phyloP scores from a whole-genome alignment of 805 yeast species.

The Cyberlindnera xishuangbannaensis region DNA sequence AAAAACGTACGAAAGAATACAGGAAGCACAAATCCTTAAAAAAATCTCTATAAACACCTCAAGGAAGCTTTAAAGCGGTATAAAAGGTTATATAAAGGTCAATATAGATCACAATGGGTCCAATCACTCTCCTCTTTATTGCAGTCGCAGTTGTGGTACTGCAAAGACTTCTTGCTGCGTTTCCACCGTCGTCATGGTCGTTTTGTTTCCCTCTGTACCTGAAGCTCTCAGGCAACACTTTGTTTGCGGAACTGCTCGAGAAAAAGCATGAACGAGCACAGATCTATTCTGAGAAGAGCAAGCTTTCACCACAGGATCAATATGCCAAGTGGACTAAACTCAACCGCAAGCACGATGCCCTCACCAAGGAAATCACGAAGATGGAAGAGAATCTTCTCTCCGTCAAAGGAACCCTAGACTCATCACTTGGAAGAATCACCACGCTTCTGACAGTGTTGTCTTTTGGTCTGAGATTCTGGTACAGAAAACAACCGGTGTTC shows the following conservation, averaged over 20 bases:
- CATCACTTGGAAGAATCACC: slow-evolving; percentile 1
- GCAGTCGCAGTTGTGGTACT: slow-evolving; percentile 5
- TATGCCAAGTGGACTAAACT: slow-evolving; percentile 95
- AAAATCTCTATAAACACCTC: too few relatives aligned
- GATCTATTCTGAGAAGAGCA: slow-evolving; percentile 46
- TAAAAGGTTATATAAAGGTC: too few relatives aligned
- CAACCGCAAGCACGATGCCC: slow-evolving; percentile 41
- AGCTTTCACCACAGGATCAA: slow-evolving; percentile 83
- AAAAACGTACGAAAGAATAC: too few relatives aligned
- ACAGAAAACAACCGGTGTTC: slow-evolving; percentile 11
- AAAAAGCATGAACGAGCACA: slow-evolving; percentile 40
- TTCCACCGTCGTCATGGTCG: slow-evolving; percentile 8
- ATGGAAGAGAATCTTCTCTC: slow-evolving; percentile 4
- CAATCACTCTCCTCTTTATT: slow-evolving; percentile 6
- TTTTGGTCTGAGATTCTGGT: slow-evolving; percentile 13
- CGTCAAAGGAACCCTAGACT: slow-evolving; percentile 3
- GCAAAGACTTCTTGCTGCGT: slow-evolving; percentile 8
- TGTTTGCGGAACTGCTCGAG: slow-evolving; percentile 18
- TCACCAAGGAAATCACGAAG: slow-evolving; percentile 8
- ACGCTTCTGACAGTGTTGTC: slow-evolving; percentile 2
- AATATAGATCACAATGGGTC: slow-evolving; percentile 5
- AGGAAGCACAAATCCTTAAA: too few relatives aligned
- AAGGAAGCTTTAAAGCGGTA: too few relatives aligned
- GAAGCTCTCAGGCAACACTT: slow-evolving; percentile 6
- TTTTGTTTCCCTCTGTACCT: slow-evolving; percentile 8